Evolutionary conservation across 345 rosid genomes (phyloP), one percentile per base, ranked within the genome.

Genomic region (Schrenkiella parvula): DNA sequence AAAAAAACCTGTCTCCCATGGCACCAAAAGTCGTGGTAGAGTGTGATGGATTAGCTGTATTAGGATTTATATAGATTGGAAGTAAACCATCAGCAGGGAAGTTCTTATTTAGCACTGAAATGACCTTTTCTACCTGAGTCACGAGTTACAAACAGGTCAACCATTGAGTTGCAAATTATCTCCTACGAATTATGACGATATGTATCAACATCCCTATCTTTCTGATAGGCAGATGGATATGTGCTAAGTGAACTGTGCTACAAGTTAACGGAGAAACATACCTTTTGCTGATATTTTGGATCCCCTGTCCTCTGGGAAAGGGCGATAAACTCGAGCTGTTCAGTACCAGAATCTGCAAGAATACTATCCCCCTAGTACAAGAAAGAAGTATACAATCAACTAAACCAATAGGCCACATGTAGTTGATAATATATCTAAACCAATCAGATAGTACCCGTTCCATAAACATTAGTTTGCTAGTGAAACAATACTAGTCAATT

Each of bases 331-430:
- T 95, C 99, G n/a, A 95, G 79, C 84, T 92, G 98, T 74, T 95
- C 99, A 4, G 99, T 88, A 56, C 96, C 99, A 68, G 98, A 87
- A 80, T 95, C 99, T 46, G 99, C 99, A 69, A 95, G 96, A 71
- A 92, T 92, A 80, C 97, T 95, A 42, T 82, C 80, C 39, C 96
- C 91, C 99, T 95, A 76, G 21, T 44, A 70, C 77, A 64, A 28
- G 72, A 75, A 66, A 48, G 26, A 77, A 57, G 73, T 14, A 65
- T 21, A 12, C 46, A 77, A 28, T 66, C 25, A 56, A 32, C 14
- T 48, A 38, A 70, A 39, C 15, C 12, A 17, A 53, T 12, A 68
- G 9, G 39, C 22, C 29, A 15, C 57, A 66, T 31, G 26, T 19
- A 38, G 26, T 43, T 56, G 32, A 4, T n/a, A 23, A 64, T 11